Conservation (phyloP, 2,329 filamentous ascomycete species). For the Epicoccum sorghinum region DNA sequence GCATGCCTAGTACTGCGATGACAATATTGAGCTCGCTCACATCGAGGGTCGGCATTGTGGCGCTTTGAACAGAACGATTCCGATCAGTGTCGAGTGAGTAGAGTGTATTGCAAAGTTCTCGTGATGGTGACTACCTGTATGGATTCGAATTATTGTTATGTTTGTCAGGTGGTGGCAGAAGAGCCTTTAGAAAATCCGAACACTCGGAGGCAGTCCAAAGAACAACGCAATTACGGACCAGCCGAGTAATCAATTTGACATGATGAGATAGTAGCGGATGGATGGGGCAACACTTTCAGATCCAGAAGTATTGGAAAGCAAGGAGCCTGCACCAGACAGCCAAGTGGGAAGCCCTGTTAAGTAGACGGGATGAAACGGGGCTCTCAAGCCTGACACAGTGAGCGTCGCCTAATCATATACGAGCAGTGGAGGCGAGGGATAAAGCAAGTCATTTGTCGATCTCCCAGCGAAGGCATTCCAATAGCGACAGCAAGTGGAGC, state of each 20-base stretch:
- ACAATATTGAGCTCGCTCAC: conserved; percentile 62
- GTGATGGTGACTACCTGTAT: background rate
- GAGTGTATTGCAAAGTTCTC: background rate
- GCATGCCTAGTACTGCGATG: conserved; percentile 53
- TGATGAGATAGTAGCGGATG: background rate
- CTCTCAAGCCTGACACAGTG: background rate
- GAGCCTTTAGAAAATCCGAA: background rate
- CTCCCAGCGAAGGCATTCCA: conserved; percentile 1
- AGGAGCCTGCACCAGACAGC: background rate
- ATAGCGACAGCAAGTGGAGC: conserved; percentile 2
- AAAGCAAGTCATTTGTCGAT: background rate
- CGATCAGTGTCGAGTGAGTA: background rate
- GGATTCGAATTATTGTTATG: background rate
- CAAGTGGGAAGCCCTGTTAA: conserved; percentile 1
- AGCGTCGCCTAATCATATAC: conserved; percentile 1
- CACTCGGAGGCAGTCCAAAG: background rate
- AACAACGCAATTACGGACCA: background rate
- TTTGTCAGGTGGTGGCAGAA: background rate
- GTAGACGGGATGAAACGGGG: conserved; percentile 6
- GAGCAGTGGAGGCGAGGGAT: conserved; percentile 3
- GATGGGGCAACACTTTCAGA: background rate
- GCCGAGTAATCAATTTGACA: conserved; percentile 1
- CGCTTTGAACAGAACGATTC: background rate
- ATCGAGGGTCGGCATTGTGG: conserved; percentile 55
- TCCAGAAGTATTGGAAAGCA: background rate